Evolutionary conservation across 1,139 yeast genomes (phyloP).

Genomic region (Pichia sp.): DNA sequence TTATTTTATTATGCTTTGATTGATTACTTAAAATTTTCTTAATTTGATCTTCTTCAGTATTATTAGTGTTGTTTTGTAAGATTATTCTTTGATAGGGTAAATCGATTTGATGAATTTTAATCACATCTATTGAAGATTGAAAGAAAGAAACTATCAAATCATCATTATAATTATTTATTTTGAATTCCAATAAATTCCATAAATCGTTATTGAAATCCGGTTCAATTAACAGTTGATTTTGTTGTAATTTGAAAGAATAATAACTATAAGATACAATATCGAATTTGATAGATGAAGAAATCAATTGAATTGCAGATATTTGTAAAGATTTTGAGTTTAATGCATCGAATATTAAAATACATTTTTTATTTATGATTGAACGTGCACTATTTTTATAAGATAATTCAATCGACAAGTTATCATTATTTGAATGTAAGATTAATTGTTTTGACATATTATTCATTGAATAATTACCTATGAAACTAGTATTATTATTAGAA

Average conservation of each 20-base stretch:
- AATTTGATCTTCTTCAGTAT: slow-evolving; percentile 15
- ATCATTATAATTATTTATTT: no score
- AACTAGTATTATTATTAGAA: slow-evolving; percentile 22
- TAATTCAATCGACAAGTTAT: slow-evolving; percentile 32
- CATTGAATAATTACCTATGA: slow-evolving; percentile 28
- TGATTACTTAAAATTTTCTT: slow-evolving; percentile 18
- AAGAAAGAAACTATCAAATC: slow-evolving; percentile 38
- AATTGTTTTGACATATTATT: slow-evolving; percentile 25
- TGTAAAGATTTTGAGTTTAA: slow-evolving; percentile 23
- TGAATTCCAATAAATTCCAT: slow-evolving; percentile 37
- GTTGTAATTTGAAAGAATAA: slow-evolving; percentile 39
- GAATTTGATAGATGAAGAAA: slow-evolving; percentile 42
- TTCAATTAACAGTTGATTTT: slow-evolving; percentile 13
- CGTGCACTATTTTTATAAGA: slow-evolving; percentile 40
- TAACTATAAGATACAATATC: slow-evolving; percentile 54
- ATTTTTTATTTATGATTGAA: slow-evolving; percentile 32
- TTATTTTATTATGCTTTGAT: slow-evolving; percentile 23
- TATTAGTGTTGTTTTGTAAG: slow-evolving; percentile 5
- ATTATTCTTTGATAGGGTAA: slow-evolving; percentile 21
- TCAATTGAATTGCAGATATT: slow-evolving; percentile 35
- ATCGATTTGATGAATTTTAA: slow-evolving; percentile 34
- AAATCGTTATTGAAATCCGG: slow-evolving; percentile 38
- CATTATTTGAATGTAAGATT: slow-evolving; percentile 22
- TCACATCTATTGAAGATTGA: slow-evolving; percentile 37
- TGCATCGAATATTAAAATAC: slow-evolving; percentile 34